Conservation (phyloP, 768 basidiomycete genomes). For the Floccularia luteovirens region DNA sequence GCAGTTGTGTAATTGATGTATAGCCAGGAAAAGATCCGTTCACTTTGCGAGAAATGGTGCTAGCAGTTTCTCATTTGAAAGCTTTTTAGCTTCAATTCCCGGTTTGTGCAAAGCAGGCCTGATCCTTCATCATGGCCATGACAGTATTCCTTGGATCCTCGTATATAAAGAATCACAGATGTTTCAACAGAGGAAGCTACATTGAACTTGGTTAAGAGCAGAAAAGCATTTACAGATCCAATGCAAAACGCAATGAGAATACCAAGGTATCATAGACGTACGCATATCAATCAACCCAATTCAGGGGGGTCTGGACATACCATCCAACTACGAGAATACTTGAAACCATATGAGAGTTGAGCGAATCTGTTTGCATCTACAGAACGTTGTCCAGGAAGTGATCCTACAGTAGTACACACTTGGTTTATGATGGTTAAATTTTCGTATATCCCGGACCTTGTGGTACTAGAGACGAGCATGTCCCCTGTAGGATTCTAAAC, state of each 20-base stretch:
- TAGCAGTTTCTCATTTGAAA: no score
- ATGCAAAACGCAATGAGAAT: slow-evolving; percentile 61
- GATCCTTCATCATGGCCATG: no score
- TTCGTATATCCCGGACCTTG: slow-evolving; percentile 57
- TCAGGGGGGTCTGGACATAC: slow-evolving; percentile 17
- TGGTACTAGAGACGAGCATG: slow-evolving; percentile 52
- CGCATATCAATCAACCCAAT: neutral
- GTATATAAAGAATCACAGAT: slow-evolving; percentile 58
- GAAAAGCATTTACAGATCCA: slow-evolving; percentile 47
- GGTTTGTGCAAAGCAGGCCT: no score
- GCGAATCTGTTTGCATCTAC: slow-evolving; percentile 55
- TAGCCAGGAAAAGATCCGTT: slow-evolving; percentile 85
- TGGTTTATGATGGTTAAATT: slow-evolving; percentile 52
- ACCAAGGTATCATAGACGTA: slow-evolving; percentile 48
- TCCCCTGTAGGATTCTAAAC: slow-evolving; percentile 64
- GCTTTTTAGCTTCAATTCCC: no score
- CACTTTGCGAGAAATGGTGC: no score
- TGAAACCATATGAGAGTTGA: slow-evolving; percentile 42
- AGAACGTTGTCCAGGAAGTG: slow-evolving; percentile 44
- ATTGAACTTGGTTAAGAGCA: slow-evolving; percentile 52
- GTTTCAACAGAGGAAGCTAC: slow-evolving; percentile 27
- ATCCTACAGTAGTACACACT: slow-evolving; percentile 68
- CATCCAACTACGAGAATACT: slow-evolving; percentile 29
- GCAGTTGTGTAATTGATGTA: slow-evolving; percentile 60
- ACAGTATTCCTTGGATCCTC: slow-evolving; percentile 32